Base-by-base conservation (phyloP, 768 basidiomycete genomes). In the Tulasnella sp. region DNA sequence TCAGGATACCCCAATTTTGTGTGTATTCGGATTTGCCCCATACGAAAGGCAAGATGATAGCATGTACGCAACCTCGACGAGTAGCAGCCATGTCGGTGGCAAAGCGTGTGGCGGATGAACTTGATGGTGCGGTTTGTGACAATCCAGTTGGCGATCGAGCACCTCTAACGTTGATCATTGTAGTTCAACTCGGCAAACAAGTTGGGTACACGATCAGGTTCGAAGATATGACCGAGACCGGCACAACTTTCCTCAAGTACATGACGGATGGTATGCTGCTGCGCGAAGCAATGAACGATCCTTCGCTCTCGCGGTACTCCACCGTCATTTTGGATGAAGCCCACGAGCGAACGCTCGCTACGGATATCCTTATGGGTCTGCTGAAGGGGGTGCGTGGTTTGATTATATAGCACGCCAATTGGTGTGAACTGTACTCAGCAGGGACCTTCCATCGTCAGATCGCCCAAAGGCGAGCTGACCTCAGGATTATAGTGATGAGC, bases 291-390 rank as follows among this genome's bases (percentile, higher is more conserved):
- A 99, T 97, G 93, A 89, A 93, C 70, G 94, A 98, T 69, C 86
- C 89, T 7, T 77, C 80, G 17, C 78, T 98, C 36, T 74, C 77
- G 25, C 81, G 92, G 3, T 99, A 99, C 69, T 94, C 90, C 17
- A 97, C 94, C 19, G 92, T 99, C 70, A 98, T 99, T 65, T 80
- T 98, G 57, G 96, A 99, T 68, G 96, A 99, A 72, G 96, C 91
- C 4, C 96, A 99, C 73, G 96, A 99, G 73, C 84, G 94, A 60
- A 98, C 96, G 0, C 78, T 97, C 37, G 90, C 96, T 0, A 98
- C 94, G 31, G 96, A 99, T 71, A 93, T 98, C 65, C 82, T 99
- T 32, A 98, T 99, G 93, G 92, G 94, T 60, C 75, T 99, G 6
- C 76, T 98, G 32, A 99, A 98, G 70, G 69, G 75, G 32, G 77